Evolutionary conservation across 495 filamentous ascomycete genomes (phyloP), one percentile per base, ranked within the genome.

Genomic region (Cercophora sp.): DNA sequence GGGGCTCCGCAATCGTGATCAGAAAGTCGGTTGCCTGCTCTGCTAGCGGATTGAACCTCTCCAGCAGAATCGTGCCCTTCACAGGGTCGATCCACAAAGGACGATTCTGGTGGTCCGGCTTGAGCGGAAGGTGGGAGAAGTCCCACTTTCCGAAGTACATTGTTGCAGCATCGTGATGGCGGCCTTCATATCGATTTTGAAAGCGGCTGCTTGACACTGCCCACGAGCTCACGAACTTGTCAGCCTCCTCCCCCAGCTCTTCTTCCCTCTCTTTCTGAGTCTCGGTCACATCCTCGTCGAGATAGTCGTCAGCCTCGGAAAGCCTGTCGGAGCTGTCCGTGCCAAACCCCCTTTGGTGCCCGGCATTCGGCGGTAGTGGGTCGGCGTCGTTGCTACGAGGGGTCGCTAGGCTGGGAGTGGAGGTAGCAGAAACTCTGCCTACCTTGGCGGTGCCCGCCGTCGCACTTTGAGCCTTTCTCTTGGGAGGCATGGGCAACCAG

Each of bases 1-100:
- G 73, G 35, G 93, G 93, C 71, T 98, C 93, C 31, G 92, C 91
- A 59, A 98, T 89, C 34, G 91, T 96, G 45, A 92, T 94, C 48
- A 98, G 75, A 68, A 98, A 96, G 65, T 96, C 90, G 57, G 95
- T 88, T 2, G 90, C 93, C 62, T 91, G 85, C 27, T 83, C 76
- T 18, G 91, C 86, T 32, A 91, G 70, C 1, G 91, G 87, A 25
- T 85, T 90, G 74, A 96, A 97, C 56, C 89, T 94, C 76, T 99
- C 93, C 13, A 97, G 77, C 20, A 93, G 89, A 63, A 99, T 91
- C 53, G 84, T 83, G 37, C 88, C 90, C 60, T 85, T 87, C 16
- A 77, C 61, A 1, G 89, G 89, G 68, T 96, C 89, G 59, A 98
- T 91, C 87, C 88, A 97, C 41, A 98, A 73, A 18, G 93, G 93